Percentiles rank a stretch among this genome's conserved stretches.
Conservation (phyloP, 257 asterid genomes). For the Verbena officinalis region DNA sequence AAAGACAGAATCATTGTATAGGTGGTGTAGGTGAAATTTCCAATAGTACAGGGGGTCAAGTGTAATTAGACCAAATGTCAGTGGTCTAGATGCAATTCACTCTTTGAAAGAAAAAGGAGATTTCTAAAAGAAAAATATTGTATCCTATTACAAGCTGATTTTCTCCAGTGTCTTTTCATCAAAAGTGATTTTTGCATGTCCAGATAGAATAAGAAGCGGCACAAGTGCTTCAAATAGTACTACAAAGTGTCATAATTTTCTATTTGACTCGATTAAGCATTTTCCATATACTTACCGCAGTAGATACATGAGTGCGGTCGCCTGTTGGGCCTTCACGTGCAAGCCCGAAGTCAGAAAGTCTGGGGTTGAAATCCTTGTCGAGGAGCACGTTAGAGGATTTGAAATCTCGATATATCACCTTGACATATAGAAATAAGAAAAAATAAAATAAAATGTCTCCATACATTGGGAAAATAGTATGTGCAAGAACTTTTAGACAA, state of each 20-base stretch:
- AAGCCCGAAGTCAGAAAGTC: constrained; percentile 92
- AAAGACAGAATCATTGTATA: too few relatives aligned
- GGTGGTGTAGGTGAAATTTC: too few relatives aligned
- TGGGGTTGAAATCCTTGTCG: constrained; percentile 77
- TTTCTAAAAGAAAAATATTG: not conserved
- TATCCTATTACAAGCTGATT: not conserved
- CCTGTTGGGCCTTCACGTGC: constrained; percentile 95
- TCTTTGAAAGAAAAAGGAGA: not conserved
- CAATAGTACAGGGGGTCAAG: too few relatives aligned
- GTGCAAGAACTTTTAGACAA: not conserved
- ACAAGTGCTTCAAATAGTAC: not conserved
- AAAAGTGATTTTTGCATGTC: not conserved
- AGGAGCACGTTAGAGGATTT: constrained; percentile 84
- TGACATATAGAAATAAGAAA: constrained; percentile 17
- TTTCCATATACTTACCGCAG: constrained; percentile 68
- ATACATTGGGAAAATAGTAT: too few relatives aligned
- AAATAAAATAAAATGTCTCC: not conserved
- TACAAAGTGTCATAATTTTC: constrained; percentile 12
- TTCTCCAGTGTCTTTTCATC: not conserved
- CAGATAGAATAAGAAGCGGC: not conserved
- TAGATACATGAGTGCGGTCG: constrained; percentile 80
- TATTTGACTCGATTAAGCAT: constrained; percentile 16
- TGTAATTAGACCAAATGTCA: too few relatives aligned
- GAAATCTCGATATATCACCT: constrained; percentile 95
- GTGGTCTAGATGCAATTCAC: too few relatives aligned